Percentiles rank a stretch among this genome's conserved stretches.
These are phyloP conservation scores for Tuber aestivum DNA, from an alignment of 495 filamentous ascomycete species.

Conservation along the genomic window DNA sequence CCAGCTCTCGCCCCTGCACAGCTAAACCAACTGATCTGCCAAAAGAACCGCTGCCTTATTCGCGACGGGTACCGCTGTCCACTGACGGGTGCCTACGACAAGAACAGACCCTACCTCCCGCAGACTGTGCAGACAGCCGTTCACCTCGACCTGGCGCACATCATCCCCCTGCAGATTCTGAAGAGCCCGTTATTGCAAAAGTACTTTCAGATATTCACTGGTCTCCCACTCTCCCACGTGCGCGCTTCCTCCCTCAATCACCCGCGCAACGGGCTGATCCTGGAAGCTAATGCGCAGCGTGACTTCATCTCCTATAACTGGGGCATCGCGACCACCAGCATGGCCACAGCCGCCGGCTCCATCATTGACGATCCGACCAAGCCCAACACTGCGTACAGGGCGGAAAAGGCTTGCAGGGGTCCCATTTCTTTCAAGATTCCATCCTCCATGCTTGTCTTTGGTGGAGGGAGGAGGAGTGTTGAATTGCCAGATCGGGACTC, in stretches of 20 bases:
- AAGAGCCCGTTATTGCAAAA: neutral
- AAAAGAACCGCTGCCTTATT: neutral
- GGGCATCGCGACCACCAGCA: neutral
- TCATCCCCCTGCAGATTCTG: neutral
- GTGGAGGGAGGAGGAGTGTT: neutral
- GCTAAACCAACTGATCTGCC: neutral
- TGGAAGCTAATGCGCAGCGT: conserved; percentile 1
- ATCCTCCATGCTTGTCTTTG: neutral
- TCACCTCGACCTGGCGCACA: conserved; percentile 2
- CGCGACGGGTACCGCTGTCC: conserved; percentile 9
- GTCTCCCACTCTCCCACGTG: neutral
- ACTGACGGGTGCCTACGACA: neutral
- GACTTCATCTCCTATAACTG: conserved; percentile 8
- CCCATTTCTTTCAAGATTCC: neutral
- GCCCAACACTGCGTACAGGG: neutral
- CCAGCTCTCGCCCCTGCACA: no score
- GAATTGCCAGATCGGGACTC: neutral
- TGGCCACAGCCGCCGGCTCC: neutral
- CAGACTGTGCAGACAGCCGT: neutral
- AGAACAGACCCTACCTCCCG: neutral
- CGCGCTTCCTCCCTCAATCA: neutral
- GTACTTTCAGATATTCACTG: neutral
- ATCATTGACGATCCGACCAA: neutral
- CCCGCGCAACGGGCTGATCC: conserved; percentile 6
- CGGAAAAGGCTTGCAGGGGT: neutral